Evolutionary conservation across 2,329 filamentous ascomycete species (phyloP).

Genomic region (Diaporthe capsici): DNA sequence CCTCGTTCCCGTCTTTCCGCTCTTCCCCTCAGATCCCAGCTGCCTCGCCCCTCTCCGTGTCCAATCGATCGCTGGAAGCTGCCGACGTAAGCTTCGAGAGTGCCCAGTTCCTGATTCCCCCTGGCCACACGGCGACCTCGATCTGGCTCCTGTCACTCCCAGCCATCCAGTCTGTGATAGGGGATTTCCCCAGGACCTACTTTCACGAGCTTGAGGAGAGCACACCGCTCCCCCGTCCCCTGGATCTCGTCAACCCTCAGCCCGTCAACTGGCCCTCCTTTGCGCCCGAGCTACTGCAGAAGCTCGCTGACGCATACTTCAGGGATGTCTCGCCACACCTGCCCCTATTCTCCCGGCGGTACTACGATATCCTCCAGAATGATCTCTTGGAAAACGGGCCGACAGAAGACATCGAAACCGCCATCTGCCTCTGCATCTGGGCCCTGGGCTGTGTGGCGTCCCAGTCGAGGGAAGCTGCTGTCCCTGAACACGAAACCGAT

Average conservation of each 20-base stretch:
- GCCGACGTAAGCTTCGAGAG: constrained; percentile 48
- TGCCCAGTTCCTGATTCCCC: constrained; percentile 55
- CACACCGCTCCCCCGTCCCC: constrained; percentile 49
- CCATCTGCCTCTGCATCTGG: constrained; percentile 55
- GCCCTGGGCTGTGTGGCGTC: constrained; percentile 51
- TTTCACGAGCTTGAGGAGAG: constrained; percentile 54
- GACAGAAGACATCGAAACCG: constrained; percentile 48
- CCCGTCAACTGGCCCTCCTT: constrained; percentile 49
- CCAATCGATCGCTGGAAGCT: constrained; percentile 39
- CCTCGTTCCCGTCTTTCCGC: constrained; percentile 36
- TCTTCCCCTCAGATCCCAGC: constrained; percentile 36
- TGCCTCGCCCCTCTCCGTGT: constrained; percentile 39
- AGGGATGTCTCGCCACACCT: constrained; percentile 52
- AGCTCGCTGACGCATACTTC: constrained; percentile 52
- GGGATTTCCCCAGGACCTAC: constrained; percentile 51
- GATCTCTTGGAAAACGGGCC: constrained; percentile 47
- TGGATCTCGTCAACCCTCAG: constrained; percentile 48
- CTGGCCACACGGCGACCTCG: constrained; percentile 52
- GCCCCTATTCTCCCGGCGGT: constrained; percentile 51
- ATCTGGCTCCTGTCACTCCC: constrained; percentile 53
- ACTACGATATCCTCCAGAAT: constrained; percentile 49
- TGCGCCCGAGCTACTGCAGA: constrained; percentile 46
- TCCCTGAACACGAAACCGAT: constrained; percentile 9
- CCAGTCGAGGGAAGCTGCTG: not conserved
- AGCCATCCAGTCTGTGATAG: constrained; percentile 50